Conservation (phyloP, 768 basidiomycete species). For the Termitomyces sp. region DNA sequence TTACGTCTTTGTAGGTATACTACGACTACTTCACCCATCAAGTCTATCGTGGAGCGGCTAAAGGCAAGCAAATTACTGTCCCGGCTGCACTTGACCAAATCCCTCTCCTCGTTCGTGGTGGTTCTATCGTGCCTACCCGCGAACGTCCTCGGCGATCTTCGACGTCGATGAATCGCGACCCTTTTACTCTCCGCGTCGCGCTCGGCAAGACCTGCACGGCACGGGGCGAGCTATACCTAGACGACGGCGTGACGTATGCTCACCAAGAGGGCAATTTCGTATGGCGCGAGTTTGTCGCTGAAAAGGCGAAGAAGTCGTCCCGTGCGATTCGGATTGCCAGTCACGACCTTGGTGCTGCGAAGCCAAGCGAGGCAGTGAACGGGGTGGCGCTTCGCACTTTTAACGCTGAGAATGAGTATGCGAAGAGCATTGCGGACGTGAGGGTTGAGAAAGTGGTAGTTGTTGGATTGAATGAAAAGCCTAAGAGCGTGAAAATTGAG, state of each 20-base stretch:
- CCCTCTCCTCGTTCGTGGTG: conserved; percentile 86
- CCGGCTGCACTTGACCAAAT: conserved; percentile 74
- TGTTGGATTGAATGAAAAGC: conserved; percentile 62
- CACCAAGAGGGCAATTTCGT: conserved; percentile 76
- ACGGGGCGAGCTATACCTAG: conserved; percentile 85
- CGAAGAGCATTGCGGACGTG: conserved; percentile 59
- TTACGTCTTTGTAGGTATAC: conserved; percentile 55
- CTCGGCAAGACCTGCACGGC: conserved; percentile 58
- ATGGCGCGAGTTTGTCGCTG: conserved; percentile 74
- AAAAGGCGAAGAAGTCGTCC: conserved; percentile 33
- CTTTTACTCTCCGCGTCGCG: conserved; percentile 87
- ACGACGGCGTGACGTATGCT: conserved; percentile 84
- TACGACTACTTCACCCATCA: conserved; percentile 85
- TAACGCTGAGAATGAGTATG: conserved; percentile 61
- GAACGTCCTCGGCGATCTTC: conserved; percentile 86
- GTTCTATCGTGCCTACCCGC: conserved; percentile 83
- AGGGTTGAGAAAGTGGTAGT: conserved; percentile 81
- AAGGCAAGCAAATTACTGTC: conserved; percentile 70
- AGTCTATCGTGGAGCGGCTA: conserved; percentile 59
- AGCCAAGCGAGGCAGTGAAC: conserved; percentile 44
- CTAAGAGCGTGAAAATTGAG: conserved; percentile 52
- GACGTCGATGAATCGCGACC: conserved; percentile 84
- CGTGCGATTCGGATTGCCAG: conserved; percentile 46
- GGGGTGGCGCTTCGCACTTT: conserved; percentile 45
- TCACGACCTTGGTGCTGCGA: conserved; percentile 44